Evolutionary conservation across 2,329 filamentous ascomycete species (phyloP), one percentile per base, ranked within the genome.

Genomic region (Apiospora koreana): DNA sequence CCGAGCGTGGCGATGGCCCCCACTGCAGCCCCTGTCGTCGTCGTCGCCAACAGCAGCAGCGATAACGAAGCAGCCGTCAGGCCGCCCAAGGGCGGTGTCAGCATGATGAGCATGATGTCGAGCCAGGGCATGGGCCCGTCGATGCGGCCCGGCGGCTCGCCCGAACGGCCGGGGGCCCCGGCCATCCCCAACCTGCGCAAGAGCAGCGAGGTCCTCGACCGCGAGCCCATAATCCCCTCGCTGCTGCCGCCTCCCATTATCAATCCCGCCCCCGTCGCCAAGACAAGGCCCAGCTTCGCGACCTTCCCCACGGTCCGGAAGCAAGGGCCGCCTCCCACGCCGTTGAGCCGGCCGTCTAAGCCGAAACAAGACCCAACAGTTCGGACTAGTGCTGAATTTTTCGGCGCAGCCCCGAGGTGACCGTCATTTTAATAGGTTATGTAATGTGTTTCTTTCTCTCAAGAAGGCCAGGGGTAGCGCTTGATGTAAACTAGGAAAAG

Each of bases 301-400:
- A 76, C 75, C 38, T 79, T 79, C 71, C 77, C 77, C 28, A 71
- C 71, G 41, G 70, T 76, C 16, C 76, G 76, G 42, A 43, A 43
- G 41, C 54, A 62, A 12, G 64, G 64, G n/a, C 64, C 64, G 42
- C 42, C 64, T 2, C 1, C 64, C 12, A 23, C 62, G 35, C 21
- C 41, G 25, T 35, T 41, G 64, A 43, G 9, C 9, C 8, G 31
- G 8, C 54, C 54, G 28, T 18, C 54, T 31, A 62, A 38, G 54
- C 43, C 43, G 43, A 8, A 38, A 16, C 31, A 21, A 18, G 28
- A 62, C 28, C 31, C 31, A 7, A 10, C 8, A 4, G 18, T 21
- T 3, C 31, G 54, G 31, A 38, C 18, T 62, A 62, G 54, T 18
- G 54, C 54, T 18, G 54, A 62, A 3, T 38, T 62, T 10, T 62